phyloP scores from a whole-genome alignment of 2,329 filamentous ascomycete species.

The Colletotrichum chlorophyti region DNA sequence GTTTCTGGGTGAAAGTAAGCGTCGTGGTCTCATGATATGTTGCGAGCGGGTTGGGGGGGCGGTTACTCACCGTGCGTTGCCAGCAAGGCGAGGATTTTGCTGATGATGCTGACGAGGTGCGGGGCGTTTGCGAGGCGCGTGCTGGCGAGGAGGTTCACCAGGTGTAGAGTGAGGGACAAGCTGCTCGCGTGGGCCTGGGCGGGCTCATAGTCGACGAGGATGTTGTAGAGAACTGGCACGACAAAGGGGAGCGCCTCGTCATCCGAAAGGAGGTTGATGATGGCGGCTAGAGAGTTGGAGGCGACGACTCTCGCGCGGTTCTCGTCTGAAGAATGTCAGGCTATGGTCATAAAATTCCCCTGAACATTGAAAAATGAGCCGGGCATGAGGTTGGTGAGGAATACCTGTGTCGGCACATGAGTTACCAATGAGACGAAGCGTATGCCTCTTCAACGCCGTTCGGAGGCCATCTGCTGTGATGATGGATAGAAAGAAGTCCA shows the following conservation, averaged over 20 bases:
- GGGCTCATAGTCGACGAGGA: conserved; percentile 68
- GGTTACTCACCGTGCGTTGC: conserved; percentile 52
- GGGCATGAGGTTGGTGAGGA: background rate
- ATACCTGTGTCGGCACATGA: conserved; percentile 66
- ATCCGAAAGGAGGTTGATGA: conserved; percentile 56
- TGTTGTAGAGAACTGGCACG: conserved; percentile 68
- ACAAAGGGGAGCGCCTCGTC: conserved; percentile 57
- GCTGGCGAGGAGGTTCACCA: conserved; percentile 57
- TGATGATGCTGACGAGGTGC: conserved; percentile 57
- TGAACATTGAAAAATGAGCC: no score
- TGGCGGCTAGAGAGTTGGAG: conserved; percentile 51
- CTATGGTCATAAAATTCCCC: no score
- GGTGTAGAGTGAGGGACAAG: conserved; percentile 53
- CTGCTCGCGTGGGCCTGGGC: conserved; percentile 63
- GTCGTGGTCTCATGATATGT: background rate
- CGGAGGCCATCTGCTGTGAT: conserved; percentile 46
- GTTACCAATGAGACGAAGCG: conserved; percentile 66
- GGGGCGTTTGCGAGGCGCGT: conserved; percentile 49
- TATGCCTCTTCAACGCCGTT: conserved; percentile 57
- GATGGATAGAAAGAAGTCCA: conserved; percentile 61
- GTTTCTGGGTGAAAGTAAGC: conserved; percentile 41
- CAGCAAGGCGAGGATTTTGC: conserved; percentile 63
- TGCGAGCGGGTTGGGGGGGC: background rate
- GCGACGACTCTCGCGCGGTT: conserved; percentile 64
- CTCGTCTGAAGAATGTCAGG: conserved; percentile 54